Evolutionary conservation across 192 early-diverging fungal species (phyloP).

Genomic region (Gaertneriomyces semiglobifer): DNA sequence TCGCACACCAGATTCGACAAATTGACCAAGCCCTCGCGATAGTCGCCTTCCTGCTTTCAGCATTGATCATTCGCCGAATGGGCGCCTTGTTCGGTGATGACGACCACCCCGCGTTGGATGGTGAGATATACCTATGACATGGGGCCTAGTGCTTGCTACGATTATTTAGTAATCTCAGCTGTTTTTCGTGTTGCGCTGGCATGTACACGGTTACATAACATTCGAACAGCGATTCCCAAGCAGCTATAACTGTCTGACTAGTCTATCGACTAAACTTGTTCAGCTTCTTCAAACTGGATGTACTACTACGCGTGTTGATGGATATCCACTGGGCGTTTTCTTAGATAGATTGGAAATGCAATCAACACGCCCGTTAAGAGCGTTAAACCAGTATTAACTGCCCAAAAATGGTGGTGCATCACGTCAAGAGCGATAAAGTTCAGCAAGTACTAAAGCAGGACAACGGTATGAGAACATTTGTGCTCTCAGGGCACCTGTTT

Average conservation of each 20-base stretch:
- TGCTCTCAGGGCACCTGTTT: neutral
- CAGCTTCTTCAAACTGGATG: no score
- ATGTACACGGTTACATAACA: no score
- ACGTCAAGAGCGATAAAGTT: constrained; percentile 17
- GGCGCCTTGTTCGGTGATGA: neutral
- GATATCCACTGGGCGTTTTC: no score
- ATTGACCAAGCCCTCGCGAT: constrained; percentile 14
- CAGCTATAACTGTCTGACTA: no score
- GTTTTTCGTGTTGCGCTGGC: no score
- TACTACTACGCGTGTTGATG: no score
- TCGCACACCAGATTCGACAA: constrained; percentile 1
- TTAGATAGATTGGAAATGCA: constrained; percentile 13
- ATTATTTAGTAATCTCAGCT: no score
- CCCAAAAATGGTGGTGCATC: constrained; percentile 19
- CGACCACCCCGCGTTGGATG: neutral
- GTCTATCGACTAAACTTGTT: no score
- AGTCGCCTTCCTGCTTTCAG: constrained; percentile 16
- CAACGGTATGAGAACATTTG: neutral
- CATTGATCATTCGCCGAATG: constrained; percentile 5
- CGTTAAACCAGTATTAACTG: neutral
- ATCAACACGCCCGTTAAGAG: neutral
- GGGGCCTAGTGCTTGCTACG: no score
- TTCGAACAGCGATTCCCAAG: no score
- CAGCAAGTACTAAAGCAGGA: constrained; percentile 5
- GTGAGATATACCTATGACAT: neutral